Percentiles rank a stretch among this genome's conserved stretches.
phyloP scores from a whole-genome alignment of 352 stramenopile genomes.

The Phytophthora gonapodyides region DNA sequence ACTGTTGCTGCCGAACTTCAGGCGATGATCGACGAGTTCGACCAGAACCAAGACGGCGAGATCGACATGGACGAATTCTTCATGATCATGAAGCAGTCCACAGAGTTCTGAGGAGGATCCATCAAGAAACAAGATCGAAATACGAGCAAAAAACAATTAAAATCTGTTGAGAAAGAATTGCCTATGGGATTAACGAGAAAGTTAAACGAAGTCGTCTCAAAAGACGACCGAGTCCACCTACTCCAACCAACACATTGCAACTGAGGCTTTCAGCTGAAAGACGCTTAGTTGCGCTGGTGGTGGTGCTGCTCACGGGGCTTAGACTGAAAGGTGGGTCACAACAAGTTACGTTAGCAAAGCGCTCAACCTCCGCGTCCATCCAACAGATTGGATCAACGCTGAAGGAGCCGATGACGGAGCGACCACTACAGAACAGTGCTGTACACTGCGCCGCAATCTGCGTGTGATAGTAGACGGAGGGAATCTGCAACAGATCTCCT shows the following conservation, averaged over 20 bases:
- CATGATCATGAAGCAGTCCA: conserved; percentile 88
- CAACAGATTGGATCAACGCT: conserved; percentile 28
- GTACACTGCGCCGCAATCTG: conserved; percentile 1
- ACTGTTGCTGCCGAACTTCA: conserved; percentile 27
- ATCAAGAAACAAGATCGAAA: conserved; percentile 7
- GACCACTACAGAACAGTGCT: conserved; percentile 12
- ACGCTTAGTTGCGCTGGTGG: conserved; percentile 80
- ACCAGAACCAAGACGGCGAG: conserved; percentile 92
- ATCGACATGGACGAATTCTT: conserved; percentile 93
- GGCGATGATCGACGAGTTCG: conserved; percentile 97
- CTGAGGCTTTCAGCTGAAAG: conserved; percentile 21
- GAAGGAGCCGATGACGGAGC: conserved; percentile 55
- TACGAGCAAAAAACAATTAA: conserved; percentile 2
- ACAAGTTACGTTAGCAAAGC: conserved; percentile 19
- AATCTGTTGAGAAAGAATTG: conserved; percentile 32
- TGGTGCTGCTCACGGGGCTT: conserved; percentile 76
- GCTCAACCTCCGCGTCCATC: conserved; percentile 46
- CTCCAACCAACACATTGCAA: conserved; percentile 23
- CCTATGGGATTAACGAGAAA: conserved; percentile 47
- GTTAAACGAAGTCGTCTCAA: conserved; percentile 20
- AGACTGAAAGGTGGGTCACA: conserved; percentile 38
- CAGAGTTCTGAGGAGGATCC: conserved; percentile 50
- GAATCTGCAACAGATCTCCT: conserved; percentile 6
- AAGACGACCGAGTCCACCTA: conserved; percentile 21
- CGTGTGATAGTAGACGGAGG: conserved; percentile 5